These are phyloP conservation scores for Vaccinium darrowii DNA, from an alignment of 148 eudicot genomes.

Conservation along the genomic window DNA sequence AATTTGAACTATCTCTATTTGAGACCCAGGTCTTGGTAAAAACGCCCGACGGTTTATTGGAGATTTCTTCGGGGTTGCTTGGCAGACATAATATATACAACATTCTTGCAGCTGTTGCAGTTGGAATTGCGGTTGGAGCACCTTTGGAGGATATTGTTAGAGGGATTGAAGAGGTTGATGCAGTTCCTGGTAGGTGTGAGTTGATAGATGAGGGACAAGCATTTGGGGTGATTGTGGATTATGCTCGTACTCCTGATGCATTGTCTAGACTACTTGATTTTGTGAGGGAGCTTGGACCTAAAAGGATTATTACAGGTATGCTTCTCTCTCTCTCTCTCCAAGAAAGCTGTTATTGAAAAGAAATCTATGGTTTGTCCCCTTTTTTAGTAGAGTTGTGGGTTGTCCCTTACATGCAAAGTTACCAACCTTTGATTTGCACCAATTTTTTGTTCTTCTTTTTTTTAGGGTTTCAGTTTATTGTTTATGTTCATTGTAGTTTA, in stretches of 20 bases:
- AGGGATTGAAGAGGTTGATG: slow-evolving; percentile 98
- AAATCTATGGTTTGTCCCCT: neutral
- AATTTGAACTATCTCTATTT: slow-evolving; percentile 83
- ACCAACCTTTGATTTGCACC: neutral
- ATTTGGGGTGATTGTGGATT: slow-evolving; percentile 91
- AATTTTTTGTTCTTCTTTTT: neutral
- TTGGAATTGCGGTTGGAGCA: slow-evolving; percentile 96
- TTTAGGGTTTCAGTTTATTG: too few relatives aligned
- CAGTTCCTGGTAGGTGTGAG: slow-evolving; percentile 97
- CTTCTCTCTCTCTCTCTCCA: neutral
- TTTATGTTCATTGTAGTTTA: too few relatives aligned
- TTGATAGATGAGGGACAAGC: slow-evolving; percentile 98
- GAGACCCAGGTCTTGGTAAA: slow-evolving; percentile 94
- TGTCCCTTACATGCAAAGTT: neutral
- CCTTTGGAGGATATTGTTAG: slow-evolving; percentile 96
- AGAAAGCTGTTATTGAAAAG: neutral
- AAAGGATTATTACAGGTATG: slow-evolving; percentile 89
- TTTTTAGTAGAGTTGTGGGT: neutral
- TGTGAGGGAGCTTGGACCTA: slow-evolving; percentile 83
- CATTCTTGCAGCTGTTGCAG: slow-evolving; percentile 92
- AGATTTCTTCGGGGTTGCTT: slow-evolving; percentile 94
- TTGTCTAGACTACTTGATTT: slow-evolving; percentile 88
- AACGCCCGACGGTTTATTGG: slow-evolving; percentile 89
- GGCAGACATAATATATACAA: slow-evolving; percentile 87
- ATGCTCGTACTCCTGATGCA: slow-evolving; percentile 80